A percentile compares a stretch with the other conserved stretches of the same genome.
Conservation (phyloP, 2,329 filamentous ascomycete genomes). For the Fonsecaea erecta region DNA sequence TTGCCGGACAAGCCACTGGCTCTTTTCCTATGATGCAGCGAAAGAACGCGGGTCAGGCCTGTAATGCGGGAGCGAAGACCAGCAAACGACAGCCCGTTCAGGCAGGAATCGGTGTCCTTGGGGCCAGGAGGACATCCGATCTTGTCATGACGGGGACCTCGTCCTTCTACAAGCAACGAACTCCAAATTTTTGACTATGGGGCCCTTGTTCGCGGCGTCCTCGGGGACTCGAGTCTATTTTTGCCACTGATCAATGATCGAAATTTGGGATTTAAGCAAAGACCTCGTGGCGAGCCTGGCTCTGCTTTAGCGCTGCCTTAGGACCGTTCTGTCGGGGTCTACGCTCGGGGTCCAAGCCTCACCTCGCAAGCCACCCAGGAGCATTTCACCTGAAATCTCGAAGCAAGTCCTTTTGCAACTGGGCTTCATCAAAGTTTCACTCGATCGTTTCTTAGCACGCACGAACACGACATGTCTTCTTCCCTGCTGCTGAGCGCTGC, state of each 20-base stretch:
- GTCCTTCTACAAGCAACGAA: background rate
- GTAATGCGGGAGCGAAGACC: background rate
- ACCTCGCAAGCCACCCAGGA: slow-evolving; percentile 8
- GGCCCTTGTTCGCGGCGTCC: background rate
- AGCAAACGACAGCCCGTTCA: background rate
- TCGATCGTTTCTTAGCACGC: background rate
- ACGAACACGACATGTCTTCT: slow-evolving; percentile 23
- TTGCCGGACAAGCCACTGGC: background rate
- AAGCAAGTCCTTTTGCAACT: background rate
- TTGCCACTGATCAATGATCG: slow-evolving; percentile 4
- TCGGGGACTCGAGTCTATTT: slow-evolving; percentile 1
- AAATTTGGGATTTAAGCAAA: slow-evolving; percentile 8
- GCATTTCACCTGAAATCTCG: slow-evolving; percentile 4
- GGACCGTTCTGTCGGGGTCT: slow-evolving; percentile 13
- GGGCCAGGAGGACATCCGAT: background rate
- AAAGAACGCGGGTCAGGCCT: background rate
- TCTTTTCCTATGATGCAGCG: background rate
- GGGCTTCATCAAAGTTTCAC: background rate
- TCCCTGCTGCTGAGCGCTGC: slow-evolving; percentile 41
- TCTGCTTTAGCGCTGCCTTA: slow-evolving; percentile 10
- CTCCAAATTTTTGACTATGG: background rate
- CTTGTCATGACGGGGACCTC: background rate
- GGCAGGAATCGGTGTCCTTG: background rate
- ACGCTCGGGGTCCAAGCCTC: slow-evolving; percentile 16
- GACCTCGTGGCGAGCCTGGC: slow-evolving; percentile 14